Percentiles rank a stretch among this genome's conserved stretches.
Conservation (phyloP, 768 basidiomycete genomes). For the Crucibulum laeve region DNA sequence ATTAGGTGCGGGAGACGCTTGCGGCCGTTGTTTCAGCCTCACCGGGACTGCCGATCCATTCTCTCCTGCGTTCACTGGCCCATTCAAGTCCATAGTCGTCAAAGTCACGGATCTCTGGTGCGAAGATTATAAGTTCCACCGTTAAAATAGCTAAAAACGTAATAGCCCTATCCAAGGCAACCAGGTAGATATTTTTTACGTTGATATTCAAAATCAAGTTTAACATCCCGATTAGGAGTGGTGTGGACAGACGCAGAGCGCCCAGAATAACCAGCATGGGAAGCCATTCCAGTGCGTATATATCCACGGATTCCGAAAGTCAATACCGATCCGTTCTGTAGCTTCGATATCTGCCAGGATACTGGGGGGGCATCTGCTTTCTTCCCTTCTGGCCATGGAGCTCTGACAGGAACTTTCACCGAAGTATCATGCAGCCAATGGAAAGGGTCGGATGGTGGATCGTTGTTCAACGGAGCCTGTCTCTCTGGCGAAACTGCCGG, state of each 20-base stretch:
- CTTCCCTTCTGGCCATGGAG: conserved; percentile 55
- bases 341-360: conserved; percentile 61
- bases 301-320: background rate
- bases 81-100: conserved; percentile 51
- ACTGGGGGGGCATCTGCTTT: conserved; percentile 47
- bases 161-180: conserved; percentile 42
- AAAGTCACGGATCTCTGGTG: conserved; percentile 44
- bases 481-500: conserved; percentile 42
- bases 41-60: conserved; percentile 48
- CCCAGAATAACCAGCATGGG: conserved; percentile 36
- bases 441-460: conserved; percentile 47
- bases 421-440: conserved; percentile 57
- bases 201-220: background rate
- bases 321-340: conserved; percentile 11
- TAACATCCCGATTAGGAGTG: conserved; percentile 27
- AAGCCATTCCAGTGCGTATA: conserved; percentile 44
- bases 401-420: conserved; percentile 45
- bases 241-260: conserved; percentile 47
- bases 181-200: conserved; percentile 17
- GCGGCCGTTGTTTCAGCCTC: conserved; percentile 56
- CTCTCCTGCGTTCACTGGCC: conserved; percentile 43
- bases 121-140: conserved; percentile 1
- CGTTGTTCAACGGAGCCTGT: conserved; percentile 46
- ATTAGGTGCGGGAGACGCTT: conserved; percentile 51
- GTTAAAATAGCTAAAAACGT: background rate